A percentile compares a stretch with the other conserved stretches of the same genome.
phyloP scores from a whole-genome alignment of 495 filamentous ascomycete genomes.

The Penicillium pulvis region DNA sequence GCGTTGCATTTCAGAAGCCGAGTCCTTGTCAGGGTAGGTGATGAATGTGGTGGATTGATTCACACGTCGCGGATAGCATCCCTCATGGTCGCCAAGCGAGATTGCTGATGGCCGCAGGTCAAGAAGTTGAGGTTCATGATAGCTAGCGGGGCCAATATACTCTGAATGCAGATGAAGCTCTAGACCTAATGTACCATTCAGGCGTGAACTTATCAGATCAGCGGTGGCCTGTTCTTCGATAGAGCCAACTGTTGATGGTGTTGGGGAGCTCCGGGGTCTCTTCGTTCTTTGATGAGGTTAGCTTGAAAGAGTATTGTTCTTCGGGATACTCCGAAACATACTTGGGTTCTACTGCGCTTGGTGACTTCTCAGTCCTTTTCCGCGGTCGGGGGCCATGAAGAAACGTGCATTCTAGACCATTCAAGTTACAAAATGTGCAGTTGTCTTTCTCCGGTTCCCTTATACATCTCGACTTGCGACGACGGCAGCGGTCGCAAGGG shows the following conservation, averaged over 20 bases:
- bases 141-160: slow-evolving; percentile 25
- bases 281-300: background rate
- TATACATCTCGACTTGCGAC: slow-evolving; percentile 23
- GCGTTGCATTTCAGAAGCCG: slow-evolving; percentile 21
- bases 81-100: slow-evolving; percentile 9
- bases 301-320: background rate
- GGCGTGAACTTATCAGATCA: slow-evolving; percentile 10
- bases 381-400: slow-evolving; percentile 17
- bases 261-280: background rate
- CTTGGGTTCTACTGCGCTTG: slow-evolving; percentile 4
- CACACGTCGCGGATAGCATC: slow-evolving; percentile 20
- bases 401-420: slow-evolving; percentile 22
- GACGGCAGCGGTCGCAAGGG: slow-evolving; percentile 19
- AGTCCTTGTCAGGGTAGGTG: slow-evolving; percentile 16
- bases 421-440: slow-evolving; percentile 18
- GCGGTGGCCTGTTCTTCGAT: slow-evolving; percentile 1
- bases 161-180: slow-evolving; percentile 27
- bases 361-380: slow-evolving; percentile 10
- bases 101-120: slow-evolving; percentile 11
- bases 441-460: slow-evolving; percentile 18
- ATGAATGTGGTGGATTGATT: slow-evolving; percentile 23
- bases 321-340: slow-evolving; percentile 3
- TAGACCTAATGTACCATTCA: slow-evolving; percentile 24
- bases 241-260: slow-evolving; percentile 1
- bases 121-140: slow-evolving; percentile 25